Evolutionary conservation across 345 rosid species (phyloP).

Genomic region (Eutrema yunnanense): DNA sequence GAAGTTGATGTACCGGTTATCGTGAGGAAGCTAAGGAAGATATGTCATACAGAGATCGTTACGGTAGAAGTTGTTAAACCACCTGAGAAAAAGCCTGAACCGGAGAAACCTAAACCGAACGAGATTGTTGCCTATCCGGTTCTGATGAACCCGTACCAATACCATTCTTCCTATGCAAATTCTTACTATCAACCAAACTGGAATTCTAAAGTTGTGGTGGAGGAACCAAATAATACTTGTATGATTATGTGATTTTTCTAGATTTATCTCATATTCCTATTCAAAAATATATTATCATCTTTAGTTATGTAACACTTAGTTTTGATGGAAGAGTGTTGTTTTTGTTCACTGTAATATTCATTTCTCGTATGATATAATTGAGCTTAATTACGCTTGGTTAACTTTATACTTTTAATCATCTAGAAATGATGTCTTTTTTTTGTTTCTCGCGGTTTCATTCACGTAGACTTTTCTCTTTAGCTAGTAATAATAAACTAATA

Average conservation of each 20-base stretch:
- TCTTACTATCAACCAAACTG: background rate
- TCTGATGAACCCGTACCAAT: background rate
- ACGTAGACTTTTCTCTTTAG: background rate
- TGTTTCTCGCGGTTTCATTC: background rate
- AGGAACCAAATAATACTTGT: slow-evolving; percentile 4
- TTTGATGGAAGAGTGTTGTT: background rate
- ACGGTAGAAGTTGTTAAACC: slow-evolving; percentile 60
- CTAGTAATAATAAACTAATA: too few species aligned
- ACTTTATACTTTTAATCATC: background rate
- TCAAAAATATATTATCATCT: too few species aligned
- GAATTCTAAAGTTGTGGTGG: background rate
- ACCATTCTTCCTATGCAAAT: background rate
- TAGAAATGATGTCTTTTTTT: background rate
- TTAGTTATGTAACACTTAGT: background rate
- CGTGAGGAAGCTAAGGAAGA: slow-evolving; percentile 48
- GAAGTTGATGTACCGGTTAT: slow-evolving; percentile 39
- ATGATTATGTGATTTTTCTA: slow-evolving; percentile 13
- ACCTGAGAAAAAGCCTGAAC: slow-evolving; percentile 51
- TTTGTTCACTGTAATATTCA: background rate
- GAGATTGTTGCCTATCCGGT: slow-evolving; percentile 3
- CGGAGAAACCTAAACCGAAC: slow-evolving; percentile 17
- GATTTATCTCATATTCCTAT: background rate
- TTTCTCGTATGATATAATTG: background rate
- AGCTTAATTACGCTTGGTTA: background rate
- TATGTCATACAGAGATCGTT: slow-evolving; percentile 39